Conservation (phyloP, 768 basidiomycete genomes). For the Amanita polypyramis region DNA sequence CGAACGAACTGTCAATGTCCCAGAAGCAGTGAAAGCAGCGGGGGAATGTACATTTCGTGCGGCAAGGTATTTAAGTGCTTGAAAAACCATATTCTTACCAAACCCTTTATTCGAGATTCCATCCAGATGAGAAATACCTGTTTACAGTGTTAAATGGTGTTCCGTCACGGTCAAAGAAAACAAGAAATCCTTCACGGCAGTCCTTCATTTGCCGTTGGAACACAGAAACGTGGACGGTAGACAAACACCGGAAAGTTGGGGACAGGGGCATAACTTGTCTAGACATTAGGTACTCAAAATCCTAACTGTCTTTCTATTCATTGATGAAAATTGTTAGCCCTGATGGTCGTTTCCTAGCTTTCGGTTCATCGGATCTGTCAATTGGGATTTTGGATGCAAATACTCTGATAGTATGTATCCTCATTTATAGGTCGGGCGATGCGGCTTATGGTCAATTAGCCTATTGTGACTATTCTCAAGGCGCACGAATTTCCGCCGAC, state of each 20-base stretch:
- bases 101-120: conserved; percentile 31
- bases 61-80: conserved; percentile 31
- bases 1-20: background rate
- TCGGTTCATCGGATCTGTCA: conserved; percentile 78
- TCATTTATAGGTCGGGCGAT: background rate
- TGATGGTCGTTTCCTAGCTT: conserved; percentile 76
- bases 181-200: conserved; percentile 44
- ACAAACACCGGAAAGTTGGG: conserved; percentile 60
- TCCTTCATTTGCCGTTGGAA: conserved; percentile 71
- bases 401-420: conserved; percentile 56
- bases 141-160: conserved; percentile 69
- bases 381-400: conserved; percentile 76
- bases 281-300: conserved; percentile 58
- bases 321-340: conserved; percentile 32
- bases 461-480: conserved; percentile 76
- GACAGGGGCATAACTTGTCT: conserved; percentile 81
- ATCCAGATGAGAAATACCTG: conserved; percentile 40
- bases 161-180: conserved; percentile 43
- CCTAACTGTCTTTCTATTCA: conserved; percentile 1
- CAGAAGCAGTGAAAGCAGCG: conserved; percentile 28
- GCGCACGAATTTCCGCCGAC: conserved; percentile 95
- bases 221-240: conserved; percentile 53
- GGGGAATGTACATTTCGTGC: conserved; percentile 53
- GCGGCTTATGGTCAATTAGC: conserved; percentile 36
- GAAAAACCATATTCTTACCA: background rate